Conservation (phyloP, 140 eudicot genomes). For the Oenanthe javanica region DNA sequence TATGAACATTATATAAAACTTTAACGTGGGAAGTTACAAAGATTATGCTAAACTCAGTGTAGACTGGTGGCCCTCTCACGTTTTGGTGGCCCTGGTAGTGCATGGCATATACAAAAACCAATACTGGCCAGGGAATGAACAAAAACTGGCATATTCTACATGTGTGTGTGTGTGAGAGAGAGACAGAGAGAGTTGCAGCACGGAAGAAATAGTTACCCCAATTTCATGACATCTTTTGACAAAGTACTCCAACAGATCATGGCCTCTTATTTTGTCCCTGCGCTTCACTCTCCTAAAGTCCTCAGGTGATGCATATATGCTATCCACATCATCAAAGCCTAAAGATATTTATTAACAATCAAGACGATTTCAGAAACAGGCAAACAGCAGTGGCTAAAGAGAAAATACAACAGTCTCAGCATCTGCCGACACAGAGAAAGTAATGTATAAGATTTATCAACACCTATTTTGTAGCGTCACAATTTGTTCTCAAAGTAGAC, state of each 20-base stretch:
- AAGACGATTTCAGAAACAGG: neutral
- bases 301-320: constrained; percentile 91
- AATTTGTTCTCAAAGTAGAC: neutral
- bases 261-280: constrained; percentile 61
- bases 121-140: neutral
- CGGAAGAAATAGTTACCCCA: constrained; percentile 39
- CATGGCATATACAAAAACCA: neutral
- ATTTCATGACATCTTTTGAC: constrained; percentile 69
- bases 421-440: neutral
- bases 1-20: constrained; percentile 14
- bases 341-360: constrained; percentile 7
- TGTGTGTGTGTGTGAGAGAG: constrained; percentile 10
- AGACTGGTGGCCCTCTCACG: neutral
- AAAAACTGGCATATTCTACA: neutral
- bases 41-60: neutral
- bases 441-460: neutral
- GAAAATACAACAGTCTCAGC: neutral
- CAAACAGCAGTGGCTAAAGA: neutral
- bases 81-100: neutral
- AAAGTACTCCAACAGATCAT: constrained; percentile 81
- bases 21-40: neutral
- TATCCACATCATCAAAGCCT: constrained; percentile 90
- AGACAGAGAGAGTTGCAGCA: neutral
- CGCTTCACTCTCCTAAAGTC: constrained; percentile 56
- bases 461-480: neutral